phyloP scores from a whole-genome alignment of 371 early-diverging fungal species.

The Apophysomyces trapeziformis region DNA sequence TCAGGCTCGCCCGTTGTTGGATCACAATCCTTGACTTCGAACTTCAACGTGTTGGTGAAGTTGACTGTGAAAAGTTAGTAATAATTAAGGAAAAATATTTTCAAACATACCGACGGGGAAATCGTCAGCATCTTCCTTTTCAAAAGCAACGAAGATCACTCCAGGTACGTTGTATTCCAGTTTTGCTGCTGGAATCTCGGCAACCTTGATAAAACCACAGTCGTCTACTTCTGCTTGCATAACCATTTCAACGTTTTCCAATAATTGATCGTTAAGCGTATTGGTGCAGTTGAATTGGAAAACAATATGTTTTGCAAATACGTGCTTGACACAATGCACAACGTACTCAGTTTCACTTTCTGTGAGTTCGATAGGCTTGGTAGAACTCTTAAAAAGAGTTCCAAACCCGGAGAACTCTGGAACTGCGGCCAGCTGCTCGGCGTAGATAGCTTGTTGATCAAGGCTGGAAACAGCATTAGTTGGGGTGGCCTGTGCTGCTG shows the following conservation, averaged over 20 bases:
- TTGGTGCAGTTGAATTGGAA: constrained; percentile 96
- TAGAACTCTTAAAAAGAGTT: constrained; percentile 82
- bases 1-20: constrained; percentile 90
- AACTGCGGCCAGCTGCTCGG: constrained; percentile 75
- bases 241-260: constrained; percentile 89
- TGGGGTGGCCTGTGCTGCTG: constrained; percentile 30
- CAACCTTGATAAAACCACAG: constrained; percentile 57
- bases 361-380: constrained; percentile 80
- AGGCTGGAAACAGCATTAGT: constrained; percentile 41
- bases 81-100: neutral
- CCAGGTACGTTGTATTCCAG: constrained; percentile 82
- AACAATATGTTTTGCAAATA: constrained; percentile 88
- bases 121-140: constrained; percentile 60
- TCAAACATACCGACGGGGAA: constrained; percentile 53
- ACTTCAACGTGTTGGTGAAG: constrained; percentile 89
- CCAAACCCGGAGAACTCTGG: constrained; percentile 88
- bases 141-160: constrained; percentile 84
- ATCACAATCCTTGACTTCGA: constrained; percentile 94
- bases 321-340: constrained; percentile 90
- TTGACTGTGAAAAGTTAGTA: constrained; percentile 48
- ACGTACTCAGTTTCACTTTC: constrained; percentile 97
- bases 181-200: constrained; percentile 68
- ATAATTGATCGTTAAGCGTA: constrained; percentile 89
- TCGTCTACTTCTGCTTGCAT: constrained; percentile 82
- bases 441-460: constrained; percentile 76